A percentile compares a stretch with the other conserved stretches of the same genome.
Conservation (phyloP, 768 basidiomycete species). For the Galerina sulciceps region DNA sequence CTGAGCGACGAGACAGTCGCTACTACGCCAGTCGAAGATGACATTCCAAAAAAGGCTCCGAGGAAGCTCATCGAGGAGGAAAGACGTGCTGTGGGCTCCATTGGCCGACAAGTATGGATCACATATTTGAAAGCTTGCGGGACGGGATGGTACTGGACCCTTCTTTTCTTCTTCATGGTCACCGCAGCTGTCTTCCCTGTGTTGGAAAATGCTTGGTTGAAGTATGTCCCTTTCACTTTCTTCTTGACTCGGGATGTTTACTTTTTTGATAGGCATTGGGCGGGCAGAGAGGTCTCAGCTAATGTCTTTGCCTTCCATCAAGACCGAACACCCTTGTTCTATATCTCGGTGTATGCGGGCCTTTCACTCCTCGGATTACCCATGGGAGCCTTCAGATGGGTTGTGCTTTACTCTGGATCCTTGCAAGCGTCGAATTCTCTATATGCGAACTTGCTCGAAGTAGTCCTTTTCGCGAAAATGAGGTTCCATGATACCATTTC, state of each 20-base stretch:
- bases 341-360: conserved; percentile 70
- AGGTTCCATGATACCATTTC: conserved; percentile 17
- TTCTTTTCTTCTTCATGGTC: background rate
- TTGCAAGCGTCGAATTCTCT: conserved; percentile 37
- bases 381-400: conserved; percentile 63
- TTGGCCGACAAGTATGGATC: background rate
- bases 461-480: conserved; percentile 9
- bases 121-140: background rate
- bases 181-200: background rate
- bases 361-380: conserved; percentile 43
- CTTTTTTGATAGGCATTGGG: conserved; percentile 54
- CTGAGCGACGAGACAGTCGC: conserved; percentile 38
- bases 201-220: background rate
- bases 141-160: background rate
- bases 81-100: background rate
- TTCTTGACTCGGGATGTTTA: background rate
- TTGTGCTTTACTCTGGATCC: conserved; percentile 82
- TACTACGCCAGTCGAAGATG: conserved; percentile 6
- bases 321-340: conserved; percentile 50
- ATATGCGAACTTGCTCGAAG: conserved; percentile 10
- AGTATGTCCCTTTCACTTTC: background rate
- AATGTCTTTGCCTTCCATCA: background rate
- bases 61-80: background rate
- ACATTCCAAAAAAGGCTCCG: conserved; percentile 28
- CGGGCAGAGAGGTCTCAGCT: conserved; percentile 33